Base-by-base conservation (phyloP, 345 rosid genomes). In the Eucalyptus victrix region DNA sequence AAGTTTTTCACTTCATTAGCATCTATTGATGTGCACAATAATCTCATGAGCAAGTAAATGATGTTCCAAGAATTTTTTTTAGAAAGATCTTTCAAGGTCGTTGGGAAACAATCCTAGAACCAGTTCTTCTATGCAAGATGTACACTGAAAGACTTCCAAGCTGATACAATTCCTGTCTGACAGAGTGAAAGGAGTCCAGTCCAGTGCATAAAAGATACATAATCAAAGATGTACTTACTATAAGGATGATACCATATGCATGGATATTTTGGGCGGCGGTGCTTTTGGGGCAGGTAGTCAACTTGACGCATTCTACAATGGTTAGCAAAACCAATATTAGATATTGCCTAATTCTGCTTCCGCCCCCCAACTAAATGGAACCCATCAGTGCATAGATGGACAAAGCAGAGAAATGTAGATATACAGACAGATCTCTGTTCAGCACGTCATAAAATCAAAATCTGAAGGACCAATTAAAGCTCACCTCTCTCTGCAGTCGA, bases 251-350 rank as follows among this genome's bases (percentile, higher is more conserved):
- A 87, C 99, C 99, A 91, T 97, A 97, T 13, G 94, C 95, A 90
- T 93, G 98, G 83, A 96, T 95, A 89, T 96, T 95, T 93, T 97
- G 98, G 88, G 92, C 93, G 23, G 94, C 91, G 24, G 97, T 92
- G 80, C 94, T 95, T 62, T 96, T 93, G 88, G 93, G 90, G 90
- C 99, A 97, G 26, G 95, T 94, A 76, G 97, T 93, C 86, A 97
- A 94, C 91, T 96, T 94, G 93, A 95, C 95, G 92, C 99, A 96
- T 89, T 92, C 99, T 97, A 93, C 91, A 94, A 91, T 49, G 85
- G 85, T 12, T 62, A 13, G 87, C 62, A 32, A 65, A 45, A 76
- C 88, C 69, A 87, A 58, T 34, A n/a, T 86, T 67, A 89, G 69
- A 47, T 50, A 62, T 18, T 5, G 40, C 86, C 24, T 34, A 40